These are phyloP conservation scores for Candida peoriensis DNA, from an alignment of 805 yeast species.

Conservation along the genomic window DNA sequence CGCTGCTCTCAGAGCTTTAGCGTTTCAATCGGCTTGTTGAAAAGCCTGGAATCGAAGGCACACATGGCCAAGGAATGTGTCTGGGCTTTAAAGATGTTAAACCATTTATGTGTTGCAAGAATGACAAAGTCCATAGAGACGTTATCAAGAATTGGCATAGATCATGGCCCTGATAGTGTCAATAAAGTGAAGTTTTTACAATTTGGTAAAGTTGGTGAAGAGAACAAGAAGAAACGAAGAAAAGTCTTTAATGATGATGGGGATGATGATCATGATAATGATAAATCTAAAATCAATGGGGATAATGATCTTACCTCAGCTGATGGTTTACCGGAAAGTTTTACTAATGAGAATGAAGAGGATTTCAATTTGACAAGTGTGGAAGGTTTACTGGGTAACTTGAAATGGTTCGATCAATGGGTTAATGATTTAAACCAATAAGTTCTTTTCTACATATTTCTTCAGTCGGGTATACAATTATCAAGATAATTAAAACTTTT, in stretches of 20 bases:
- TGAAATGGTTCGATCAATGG: slow-evolving; percentile 57
- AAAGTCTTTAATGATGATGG: neutral
- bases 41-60: slow-evolving; percentile 24
- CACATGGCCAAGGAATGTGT: slow-evolving; percentile 53
- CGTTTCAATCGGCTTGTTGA: slow-evolving; percentile 19
- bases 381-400: slow-evolving; percentile 35
- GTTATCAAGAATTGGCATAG: slow-evolving; percentile 40
- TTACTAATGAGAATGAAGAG: slow-evolving; percentile 3
- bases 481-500: slow-evolving; percentile 1
- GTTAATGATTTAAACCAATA: slow-evolving; percentile 10
- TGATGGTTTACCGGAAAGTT: too few species aligned
- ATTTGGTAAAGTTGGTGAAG: slow-evolving; percentile 34
- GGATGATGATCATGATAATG: neutral
- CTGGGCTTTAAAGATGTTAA: slow-evolving; percentile 57
- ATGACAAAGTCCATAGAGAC: slow-evolving; percentile 35
- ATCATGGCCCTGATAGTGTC: slow-evolving; percentile 48
- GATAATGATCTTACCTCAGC: too few species aligned
- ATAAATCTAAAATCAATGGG: neutral
- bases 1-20: slow-evolving; percentile 10
- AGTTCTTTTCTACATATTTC: too few species aligned
- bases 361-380: slow-evolving; percentile 9
- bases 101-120: slow-evolving; percentile 43
- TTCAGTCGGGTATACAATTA: too few species aligned
- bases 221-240: neutral
- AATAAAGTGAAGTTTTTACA: slow-evolving; percentile 44